These are phyloP conservation scores for Eucalyptus coolabah DNA, from an alignment of 345 rosid species.

Conservation along the genomic window DNA sequence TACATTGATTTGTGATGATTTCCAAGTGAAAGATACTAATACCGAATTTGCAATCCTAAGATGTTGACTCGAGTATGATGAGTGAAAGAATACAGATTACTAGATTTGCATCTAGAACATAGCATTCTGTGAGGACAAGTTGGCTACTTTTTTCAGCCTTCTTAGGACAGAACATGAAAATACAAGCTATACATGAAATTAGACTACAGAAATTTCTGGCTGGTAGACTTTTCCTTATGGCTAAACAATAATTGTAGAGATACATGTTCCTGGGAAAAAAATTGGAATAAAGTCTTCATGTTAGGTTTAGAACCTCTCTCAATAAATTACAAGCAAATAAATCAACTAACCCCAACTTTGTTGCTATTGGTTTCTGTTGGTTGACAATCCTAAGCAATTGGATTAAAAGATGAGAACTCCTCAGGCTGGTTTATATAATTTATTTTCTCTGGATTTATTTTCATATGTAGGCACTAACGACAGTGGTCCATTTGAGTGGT, in stretches of 20 bases:
- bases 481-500: not conserved
- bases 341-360: not conserved
- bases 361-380: not conserved
- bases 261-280: not conserved
- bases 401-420: not conserved
- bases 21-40: not conserved
- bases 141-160: not conserved
- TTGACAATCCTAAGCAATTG: not conserved
- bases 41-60: not conserved
- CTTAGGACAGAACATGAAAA: not conserved
- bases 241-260: not conserved
- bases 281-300: not conserved
- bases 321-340: not conserved
- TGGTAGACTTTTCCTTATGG: not conserved
- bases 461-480: not conserved
- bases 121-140: not conserved
- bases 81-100: not conserved
- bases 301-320: not conserved
- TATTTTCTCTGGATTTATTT: not conserved
- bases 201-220: not conserved
- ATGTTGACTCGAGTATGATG: not conserved
- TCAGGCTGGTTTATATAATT: not conserved
- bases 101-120: not conserved
- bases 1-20: not conserved
- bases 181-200: not conserved